Percentiles rank a stretch among this genome's conserved stretches.
Evolutionary conservation across 2,329 filamentous ascomycete species (phyloP).

Genomic region (Talaromyces verruculosus): DNA sequence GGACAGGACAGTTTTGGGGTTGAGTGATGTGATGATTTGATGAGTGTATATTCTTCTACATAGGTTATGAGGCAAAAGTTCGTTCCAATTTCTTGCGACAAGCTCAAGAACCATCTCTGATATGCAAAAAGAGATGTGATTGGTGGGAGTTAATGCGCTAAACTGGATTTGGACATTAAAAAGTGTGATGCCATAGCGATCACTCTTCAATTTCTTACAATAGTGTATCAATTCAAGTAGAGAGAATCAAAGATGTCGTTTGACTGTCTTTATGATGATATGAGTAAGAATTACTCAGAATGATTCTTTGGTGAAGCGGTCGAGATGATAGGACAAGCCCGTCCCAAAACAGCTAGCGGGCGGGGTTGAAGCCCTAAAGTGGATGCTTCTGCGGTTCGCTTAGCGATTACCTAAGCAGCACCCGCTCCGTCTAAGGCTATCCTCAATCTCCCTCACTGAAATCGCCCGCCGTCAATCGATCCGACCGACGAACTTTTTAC

Average conservation of each 20-base stretch:
- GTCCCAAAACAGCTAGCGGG: slow-evolving; percentile 26
- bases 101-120: background rate
- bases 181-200: background rate
- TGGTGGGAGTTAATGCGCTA: background rate
- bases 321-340: background rate
- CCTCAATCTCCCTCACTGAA: slow-evolving; percentile 44
- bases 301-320: background rate
- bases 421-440: slow-evolving; percentile 23
- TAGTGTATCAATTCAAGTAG: too few relatives aligned
- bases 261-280: background rate
- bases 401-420: slow-evolving; percentile 45
- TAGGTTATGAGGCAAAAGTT: slow-evolving; percentile 9
- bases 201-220: background rate
- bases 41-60: slow-evolving; percentile 1
- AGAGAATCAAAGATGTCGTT: background rate
- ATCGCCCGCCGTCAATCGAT: slow-evolving; percentile 40
- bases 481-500: slow-evolving; percentile 43
- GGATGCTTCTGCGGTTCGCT: slow-evolving; percentile 33
- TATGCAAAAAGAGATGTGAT: background rate
- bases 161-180: background rate
- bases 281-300: background rate
- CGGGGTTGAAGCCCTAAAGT: slow-evolving; percentile 41
- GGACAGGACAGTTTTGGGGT: slow-evolving; percentile 54
- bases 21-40: slow-evolving; percentile 28
- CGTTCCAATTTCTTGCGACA: background rate